Evolutionary conservation across 805 yeast species (phyloP).

Genomic region (Candida adriatica): DNA sequence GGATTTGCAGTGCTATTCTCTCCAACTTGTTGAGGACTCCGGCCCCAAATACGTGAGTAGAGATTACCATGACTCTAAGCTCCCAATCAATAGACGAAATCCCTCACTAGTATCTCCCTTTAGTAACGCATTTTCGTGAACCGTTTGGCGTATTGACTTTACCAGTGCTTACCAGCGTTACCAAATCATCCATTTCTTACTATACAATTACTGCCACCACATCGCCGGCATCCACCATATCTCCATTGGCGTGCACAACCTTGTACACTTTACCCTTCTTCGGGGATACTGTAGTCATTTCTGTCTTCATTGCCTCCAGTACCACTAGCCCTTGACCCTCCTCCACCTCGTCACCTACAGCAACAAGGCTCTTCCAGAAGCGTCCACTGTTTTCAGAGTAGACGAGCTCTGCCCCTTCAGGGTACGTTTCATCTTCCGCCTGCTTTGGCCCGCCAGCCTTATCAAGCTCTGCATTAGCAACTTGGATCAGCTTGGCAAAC

Average conservation of each 20-base stretch:
- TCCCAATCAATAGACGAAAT: too few species aligned
- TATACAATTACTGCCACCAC: constrained; percentile 74
- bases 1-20: too few species aligned
- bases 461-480: constrained; percentile 68
- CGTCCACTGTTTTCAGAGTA: constrained; percentile 96
- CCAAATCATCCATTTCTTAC: too few species aligned
- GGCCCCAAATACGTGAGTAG: too few species aligned
- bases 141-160: too few species aligned
- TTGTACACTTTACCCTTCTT: constrained; percentile 64
- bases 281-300: constrained; percentile 80
- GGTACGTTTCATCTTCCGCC: constrained; percentile 46
- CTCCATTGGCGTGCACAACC: constrained; percentile 78
- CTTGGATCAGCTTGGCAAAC: constrained; percentile 76
- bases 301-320: constrained; percentile 98
- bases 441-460: constrained; percentile 41
- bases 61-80: too few species aligned
- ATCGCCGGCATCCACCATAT: constrained; percentile 96
- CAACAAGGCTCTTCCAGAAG: constrained; percentile 87
- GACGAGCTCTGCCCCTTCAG: constrained; percentile 75
- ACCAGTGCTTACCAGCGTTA: too few species aligned
- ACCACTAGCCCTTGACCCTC: constrained; percentile 78
- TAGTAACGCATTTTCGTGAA: too few species aligned
- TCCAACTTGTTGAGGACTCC: too few species aligned
- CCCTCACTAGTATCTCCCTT: too few species aligned
- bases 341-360: constrained; percentile 67